These are phyloP conservation scores for Chlamydomonas sphaeroides DNA, from an alignment of 139 green algal species.

Conservation along the genomic window DNA sequence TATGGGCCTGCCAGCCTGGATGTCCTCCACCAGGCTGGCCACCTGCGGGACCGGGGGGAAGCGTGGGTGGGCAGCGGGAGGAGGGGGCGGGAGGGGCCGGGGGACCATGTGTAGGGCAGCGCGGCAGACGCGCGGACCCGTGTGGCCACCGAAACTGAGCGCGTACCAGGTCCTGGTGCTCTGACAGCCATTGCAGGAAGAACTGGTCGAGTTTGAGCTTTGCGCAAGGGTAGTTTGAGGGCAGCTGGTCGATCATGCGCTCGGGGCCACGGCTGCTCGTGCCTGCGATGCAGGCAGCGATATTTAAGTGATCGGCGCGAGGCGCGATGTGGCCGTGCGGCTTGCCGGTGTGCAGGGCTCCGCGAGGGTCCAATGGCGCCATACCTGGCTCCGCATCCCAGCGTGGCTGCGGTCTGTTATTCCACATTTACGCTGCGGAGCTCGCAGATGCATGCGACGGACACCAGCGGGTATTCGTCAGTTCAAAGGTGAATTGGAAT, in stretches of 20 bases:
- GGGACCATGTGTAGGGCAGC: too few relatives aligned
- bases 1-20: slow-evolving; percentile 75
- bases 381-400: neutral
- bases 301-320: too few relatives aligned
- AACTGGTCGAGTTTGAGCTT: slow-evolving; percentile 97
- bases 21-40: slow-evolving; percentile 85
- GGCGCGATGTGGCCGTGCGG: neutral
- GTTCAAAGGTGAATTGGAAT: too few relatives aligned
- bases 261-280: slow-evolving; percentile 27
- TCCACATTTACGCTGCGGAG: neutral
- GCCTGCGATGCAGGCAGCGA: neutral
- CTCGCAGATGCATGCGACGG: neutral
- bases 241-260: slow-evolving; percentile 46
- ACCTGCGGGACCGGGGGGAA: slow-evolving; percentile 57
- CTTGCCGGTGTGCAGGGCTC: too few relatives aligned
- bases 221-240: slow-evolving; percentile 67
- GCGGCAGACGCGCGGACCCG: too few relatives aligned
- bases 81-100: too few relatives aligned
- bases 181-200: slow-evolving; percentile 96
- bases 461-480: neutral
- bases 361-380: neutral
- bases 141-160: slow-evolving; percentile 1
- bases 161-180: slow-evolving; percentile 91
- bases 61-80: neutral
- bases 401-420: neutral